Conservation (phyloP, 2,329 filamentous ascomycete genomes). For the Emmonsiellopsis sp. region DNA sequence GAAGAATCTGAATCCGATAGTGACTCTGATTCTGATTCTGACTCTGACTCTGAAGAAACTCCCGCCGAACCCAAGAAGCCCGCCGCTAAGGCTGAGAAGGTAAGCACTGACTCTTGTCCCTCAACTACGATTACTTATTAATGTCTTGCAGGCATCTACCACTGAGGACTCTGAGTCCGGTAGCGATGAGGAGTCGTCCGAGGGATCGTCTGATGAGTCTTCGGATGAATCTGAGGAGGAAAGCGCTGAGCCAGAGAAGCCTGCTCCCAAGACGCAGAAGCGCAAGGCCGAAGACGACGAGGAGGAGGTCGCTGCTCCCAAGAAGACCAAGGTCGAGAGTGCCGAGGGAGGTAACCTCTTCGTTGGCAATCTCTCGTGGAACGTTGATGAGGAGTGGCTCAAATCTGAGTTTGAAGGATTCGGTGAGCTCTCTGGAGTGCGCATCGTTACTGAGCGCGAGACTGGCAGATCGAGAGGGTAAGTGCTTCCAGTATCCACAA, state of each 20-base stretch:
- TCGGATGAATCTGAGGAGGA: slow-evolving; percentile 23
- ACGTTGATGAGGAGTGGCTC: slow-evolving; percentile 75
- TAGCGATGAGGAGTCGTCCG: not conserved
- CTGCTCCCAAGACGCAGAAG: slow-evolving; percentile 27
- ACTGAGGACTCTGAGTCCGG: not conserved
- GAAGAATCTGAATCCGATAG: slow-evolving; percentile 17
- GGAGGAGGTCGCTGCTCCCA: slow-evolving; percentile 28
- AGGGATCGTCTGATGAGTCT: slow-evolving; percentile 20
- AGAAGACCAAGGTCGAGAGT: slow-evolving; percentile 56
- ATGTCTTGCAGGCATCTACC: slow-evolving; percentile 6
- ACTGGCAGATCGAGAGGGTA: slow-evolving; percentile 74
- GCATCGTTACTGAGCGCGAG: slow-evolving; percentile 75
- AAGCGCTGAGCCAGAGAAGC: slow-evolving; percentile 20
- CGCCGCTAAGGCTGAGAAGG: slow-evolving; percentile 15
- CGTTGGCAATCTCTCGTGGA: slow-evolving; percentile 85
- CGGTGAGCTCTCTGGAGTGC: slow-evolving; percentile 61
- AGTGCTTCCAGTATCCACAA: slow-evolving; percentile 14
- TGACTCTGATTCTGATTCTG: slow-evolving; percentile 17
- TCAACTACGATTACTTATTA: not conserved
- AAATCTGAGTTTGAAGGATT: slow-evolving; percentile 72
- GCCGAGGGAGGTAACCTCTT: slow-evolving; percentile 60
- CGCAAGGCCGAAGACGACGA: slow-evolving; percentile 42
- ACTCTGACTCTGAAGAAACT: slow-evolving; percentile 13
- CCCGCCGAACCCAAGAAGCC: slow-evolving; percentile 11
- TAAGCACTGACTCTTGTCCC: slow-evolving; percentile 11